phyloP scores from a whole-genome alignment of 1,284 basidiomycete species.

The Marasmius sp. region DNA sequence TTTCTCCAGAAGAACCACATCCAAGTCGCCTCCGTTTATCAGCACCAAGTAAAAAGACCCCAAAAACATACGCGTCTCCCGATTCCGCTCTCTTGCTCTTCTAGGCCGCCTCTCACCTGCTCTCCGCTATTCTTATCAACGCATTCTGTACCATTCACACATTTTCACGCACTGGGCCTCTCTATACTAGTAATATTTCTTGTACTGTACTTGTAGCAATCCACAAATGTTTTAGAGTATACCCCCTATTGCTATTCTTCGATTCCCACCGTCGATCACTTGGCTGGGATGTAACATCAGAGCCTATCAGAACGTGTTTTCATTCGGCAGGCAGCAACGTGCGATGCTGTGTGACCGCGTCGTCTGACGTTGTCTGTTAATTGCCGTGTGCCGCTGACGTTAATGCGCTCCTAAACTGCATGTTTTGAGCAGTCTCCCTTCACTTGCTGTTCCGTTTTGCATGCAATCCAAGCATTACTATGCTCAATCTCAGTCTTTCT shows the following conservation, averaged over 20 bases:
- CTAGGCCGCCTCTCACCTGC: neutral
- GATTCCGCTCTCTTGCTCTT: neutral
- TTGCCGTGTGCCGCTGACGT: too few relatives aligned
- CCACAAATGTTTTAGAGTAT: neutral
- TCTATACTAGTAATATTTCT: neutral
- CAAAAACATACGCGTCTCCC: neutral
- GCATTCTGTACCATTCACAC: neutral
- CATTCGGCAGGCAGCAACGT: too few relatives aligned
- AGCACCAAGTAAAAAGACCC: conserved; percentile 5
- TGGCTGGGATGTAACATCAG: neutral
- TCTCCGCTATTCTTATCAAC: neutral
- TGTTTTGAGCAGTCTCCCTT: neutral
- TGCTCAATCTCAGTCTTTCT: neutral
- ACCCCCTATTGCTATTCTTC: neutral
- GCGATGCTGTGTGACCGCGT: too few relatives aligned
- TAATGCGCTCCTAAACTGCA: too few relatives aligned
- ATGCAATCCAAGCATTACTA: neutral
- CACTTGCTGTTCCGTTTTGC: neutral
- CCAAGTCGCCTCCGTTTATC: conserved; percentile 13
- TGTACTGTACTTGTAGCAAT: neutral
- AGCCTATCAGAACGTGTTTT: neutral
- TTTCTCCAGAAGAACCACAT: neutral
- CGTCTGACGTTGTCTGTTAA: too few relatives aligned
- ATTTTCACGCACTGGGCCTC: neutral
- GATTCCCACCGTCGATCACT: neutral